These are phyloP conservation scores for Xerocomus nothofagi DNA, from an alignment of 1,284 basidiomycete species.

Conservation along the genomic window DNA sequence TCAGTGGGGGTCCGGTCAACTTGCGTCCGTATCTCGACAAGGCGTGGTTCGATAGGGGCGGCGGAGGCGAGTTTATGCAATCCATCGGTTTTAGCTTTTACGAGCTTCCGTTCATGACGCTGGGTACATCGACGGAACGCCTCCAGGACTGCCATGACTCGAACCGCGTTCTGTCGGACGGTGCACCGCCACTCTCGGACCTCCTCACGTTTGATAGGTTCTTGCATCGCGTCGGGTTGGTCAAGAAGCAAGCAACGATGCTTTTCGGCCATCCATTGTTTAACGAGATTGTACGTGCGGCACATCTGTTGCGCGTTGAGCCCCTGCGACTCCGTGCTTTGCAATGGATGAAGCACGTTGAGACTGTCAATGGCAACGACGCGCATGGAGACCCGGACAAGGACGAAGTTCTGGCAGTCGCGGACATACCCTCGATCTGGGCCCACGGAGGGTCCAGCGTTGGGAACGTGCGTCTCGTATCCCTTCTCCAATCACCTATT, in stretches of 20 bases:
- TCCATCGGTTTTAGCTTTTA: slow-evolving; percentile 47
- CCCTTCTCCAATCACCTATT: background rate
- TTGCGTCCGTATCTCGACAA: slow-evolving; percentile 51
- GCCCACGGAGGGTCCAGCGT: slow-evolving; percentile 17
- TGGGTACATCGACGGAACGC: slow-evolving; percentile 29
- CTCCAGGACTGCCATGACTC: background rate
- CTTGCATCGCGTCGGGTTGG: slow-evolving; percentile 40
- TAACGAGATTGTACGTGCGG: slow-evolving; percentile 42
- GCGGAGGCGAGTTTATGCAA: slow-evolving; percentile 43
- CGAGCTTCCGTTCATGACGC: slow-evolving; percentile 52
- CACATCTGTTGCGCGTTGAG: slow-evolving; percentile 30
- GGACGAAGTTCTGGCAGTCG: slow-evolving; percentile 1
- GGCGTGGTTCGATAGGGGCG: slow-evolving; percentile 48
- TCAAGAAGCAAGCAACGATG: slow-evolving; percentile 39
- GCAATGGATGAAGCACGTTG: slow-evolving; percentile 14
- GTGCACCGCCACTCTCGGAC: slow-evolving; percentile 41
- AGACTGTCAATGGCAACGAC: too few relatives aligned
- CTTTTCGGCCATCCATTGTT: slow-evolving; percentile 48
- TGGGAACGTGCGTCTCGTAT: slow-evolving; percentile 12
- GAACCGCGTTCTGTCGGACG: slow-evolving; percentile 28
- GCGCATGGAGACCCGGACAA: background rate
- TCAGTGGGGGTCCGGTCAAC: slow-evolving; percentile 48
- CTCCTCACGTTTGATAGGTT: slow-evolving; percentile 50
- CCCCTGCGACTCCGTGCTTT: slow-evolving; percentile 22
- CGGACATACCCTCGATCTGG: slow-evolving; percentile 7